These are phyloP conservation scores for Populus deltoides DNA, from an alignment of 345 rosid species.

Conservation along the genomic window DNA sequence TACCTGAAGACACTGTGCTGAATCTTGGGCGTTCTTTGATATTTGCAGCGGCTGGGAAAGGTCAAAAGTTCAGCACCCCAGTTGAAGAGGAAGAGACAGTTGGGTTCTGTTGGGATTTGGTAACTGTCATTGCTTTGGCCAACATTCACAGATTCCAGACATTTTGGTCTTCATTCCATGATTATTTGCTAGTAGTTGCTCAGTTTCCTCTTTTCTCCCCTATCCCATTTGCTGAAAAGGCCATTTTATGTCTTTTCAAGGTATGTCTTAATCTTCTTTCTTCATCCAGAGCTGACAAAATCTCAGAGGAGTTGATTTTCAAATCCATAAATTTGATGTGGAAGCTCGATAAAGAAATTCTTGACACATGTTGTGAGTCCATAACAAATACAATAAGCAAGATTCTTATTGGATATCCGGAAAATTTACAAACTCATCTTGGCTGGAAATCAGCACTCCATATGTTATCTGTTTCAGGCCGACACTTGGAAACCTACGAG, in stretches of 20 bases:
- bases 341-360: constrained; percentile 83
- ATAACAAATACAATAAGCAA: constrained; percentile 60
- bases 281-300: constrained; percentile 40
- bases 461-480: constrained; percentile 63
- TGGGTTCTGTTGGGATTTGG: constrained; percentile 79
- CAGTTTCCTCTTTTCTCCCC: constrained; percentile 86
- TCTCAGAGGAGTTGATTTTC: constrained; percentile 67
- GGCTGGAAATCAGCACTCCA: constrained; percentile 88
- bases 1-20: constrained; percentile 54
- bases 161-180: constrained; percentile 75
- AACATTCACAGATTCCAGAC: constrained; percentile 54
- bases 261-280: constrained; percentile 62
- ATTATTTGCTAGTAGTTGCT: constrained; percentile 51
- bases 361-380: constrained; percentile 57
- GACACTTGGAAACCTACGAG: constrained; percentile 66
- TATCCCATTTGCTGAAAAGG: constrained; percentile 75
- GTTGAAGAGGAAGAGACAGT: constrained; percentile 88
- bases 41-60: constrained; percentile 90
- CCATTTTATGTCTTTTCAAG: constrained; percentile 54
- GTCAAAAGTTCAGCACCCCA: constrained; percentile 87
- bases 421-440: constrained; percentile 56
- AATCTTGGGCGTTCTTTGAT: constrained; percentile 75
- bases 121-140: constrained; percentile 42
- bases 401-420: constrained; percentile 56
- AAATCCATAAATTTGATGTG: constrained; percentile 81